phyloP scores from a whole-genome alignment of 495 filamentous ascomycete species.

The Neurospora sp. region DNA sequence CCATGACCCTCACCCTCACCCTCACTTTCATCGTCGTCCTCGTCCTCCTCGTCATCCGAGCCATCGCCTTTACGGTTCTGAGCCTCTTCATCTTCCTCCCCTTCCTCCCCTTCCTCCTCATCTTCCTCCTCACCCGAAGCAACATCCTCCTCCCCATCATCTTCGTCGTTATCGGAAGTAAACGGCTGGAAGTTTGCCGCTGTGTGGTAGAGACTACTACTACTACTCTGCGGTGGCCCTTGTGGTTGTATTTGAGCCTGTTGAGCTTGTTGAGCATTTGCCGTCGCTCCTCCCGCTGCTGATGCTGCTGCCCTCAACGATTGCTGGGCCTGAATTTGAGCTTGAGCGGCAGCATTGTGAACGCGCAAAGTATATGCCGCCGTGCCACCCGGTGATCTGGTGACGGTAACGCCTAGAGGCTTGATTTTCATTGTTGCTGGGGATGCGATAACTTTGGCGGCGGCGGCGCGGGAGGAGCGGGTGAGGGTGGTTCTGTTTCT shows the following conservation, averaged over 20 bases:
- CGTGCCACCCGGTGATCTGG: neutral
- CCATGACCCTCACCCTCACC: conserved; percentile 2
- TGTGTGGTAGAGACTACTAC: neutral
- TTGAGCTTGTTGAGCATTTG: neutral
- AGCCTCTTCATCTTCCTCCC: neutral
- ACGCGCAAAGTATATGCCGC: neutral
- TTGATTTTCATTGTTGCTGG: neutral
- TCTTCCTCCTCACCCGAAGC: neutral
- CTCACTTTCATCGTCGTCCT: neutral
- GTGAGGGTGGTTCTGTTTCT: neutral
- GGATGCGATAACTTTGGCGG: neutral
- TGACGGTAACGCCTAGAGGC: neutral
- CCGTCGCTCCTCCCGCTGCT: neutral
- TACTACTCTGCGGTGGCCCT: neutral
- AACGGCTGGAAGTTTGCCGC: neutral
- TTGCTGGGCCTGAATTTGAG: neutral
- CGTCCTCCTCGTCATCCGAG: neutral
- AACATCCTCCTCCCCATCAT: conserved; percentile 1
- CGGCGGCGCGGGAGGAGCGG: neutral
- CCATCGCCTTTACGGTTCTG: too few species aligned
- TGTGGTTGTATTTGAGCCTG: neutral
- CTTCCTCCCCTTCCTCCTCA: neutral
- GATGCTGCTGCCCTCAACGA: neutral
- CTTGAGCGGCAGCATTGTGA: neutral
- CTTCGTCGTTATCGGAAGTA: neutral